Evolutionary conservation across 2,329 filamentous ascomycete genomes (phyloP).

Genomic region (Xylaria sp.): DNA sequence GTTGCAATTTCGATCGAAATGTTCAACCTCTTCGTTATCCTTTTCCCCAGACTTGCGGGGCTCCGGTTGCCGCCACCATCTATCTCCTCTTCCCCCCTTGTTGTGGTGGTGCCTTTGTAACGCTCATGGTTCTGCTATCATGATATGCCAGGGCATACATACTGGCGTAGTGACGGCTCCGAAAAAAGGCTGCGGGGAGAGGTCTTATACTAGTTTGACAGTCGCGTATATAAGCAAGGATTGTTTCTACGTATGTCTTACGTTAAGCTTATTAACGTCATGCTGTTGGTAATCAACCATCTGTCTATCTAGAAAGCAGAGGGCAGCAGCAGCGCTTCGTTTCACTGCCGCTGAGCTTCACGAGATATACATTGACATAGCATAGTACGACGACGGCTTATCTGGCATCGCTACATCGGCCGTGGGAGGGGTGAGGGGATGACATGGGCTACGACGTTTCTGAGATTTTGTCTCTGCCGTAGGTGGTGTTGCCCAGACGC

Average conservation of each 20-base stretch:
- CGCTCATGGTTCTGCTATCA: background rate
- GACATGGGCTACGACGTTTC: background rate
- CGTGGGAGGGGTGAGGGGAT: background rate
- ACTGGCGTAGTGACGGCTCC: no score
- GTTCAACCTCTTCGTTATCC: background rate
- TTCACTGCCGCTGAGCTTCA: background rate
- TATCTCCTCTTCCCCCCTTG: background rate
- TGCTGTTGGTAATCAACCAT: background rate
- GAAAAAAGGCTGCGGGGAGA: background rate
- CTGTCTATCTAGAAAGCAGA: background rate
- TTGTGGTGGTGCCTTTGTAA: background rate
- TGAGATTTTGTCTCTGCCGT: background rate
- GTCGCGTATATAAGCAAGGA: constrained; percentile 5
- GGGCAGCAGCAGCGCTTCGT: background rate
- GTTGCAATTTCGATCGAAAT: background rate
- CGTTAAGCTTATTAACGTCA: background rate
- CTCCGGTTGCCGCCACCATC: background rate
- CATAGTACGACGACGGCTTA: background rate
- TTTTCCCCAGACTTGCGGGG: background rate
- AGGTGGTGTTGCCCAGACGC: background rate
- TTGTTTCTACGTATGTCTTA: background rate
- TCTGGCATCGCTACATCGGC: background rate
- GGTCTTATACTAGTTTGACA: background rate
- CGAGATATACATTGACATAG: background rate
- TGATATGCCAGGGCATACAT: background rate